Conservation (phyloP, 2,329 filamentous ascomycete species). For the Hypoxylon sp. region DNA sequence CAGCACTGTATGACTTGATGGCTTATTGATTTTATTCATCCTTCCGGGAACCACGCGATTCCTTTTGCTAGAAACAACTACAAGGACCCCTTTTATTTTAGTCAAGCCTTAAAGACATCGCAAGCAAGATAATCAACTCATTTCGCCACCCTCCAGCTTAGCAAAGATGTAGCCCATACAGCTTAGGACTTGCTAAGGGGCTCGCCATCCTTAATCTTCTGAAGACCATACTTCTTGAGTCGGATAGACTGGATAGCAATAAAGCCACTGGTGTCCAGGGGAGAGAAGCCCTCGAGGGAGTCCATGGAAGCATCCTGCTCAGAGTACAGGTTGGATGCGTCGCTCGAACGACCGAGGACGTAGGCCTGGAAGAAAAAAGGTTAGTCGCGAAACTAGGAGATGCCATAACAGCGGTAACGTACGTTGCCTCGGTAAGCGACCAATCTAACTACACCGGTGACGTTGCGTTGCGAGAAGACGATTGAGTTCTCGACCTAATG, state of each 20-base stretch:
- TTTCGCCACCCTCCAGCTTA: background rate
- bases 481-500: constrained; percentile 65
- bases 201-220: background rate
- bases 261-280: constrained; percentile 59
- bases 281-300: constrained; percentile 54
- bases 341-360: constrained; percentile 55
- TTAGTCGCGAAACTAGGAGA: too few relatives aligned
- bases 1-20: too few relatives aligned
- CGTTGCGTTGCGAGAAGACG: constrained; percentile 64
- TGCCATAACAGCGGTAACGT: too few relatives aligned
- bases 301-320: constrained; percentile 61
- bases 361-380: too few relatives aligned
- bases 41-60: too few relatives aligned
- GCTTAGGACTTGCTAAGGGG: background rate
- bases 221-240: constrained; percentile 59
- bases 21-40: too few relatives aligned
- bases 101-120: too few relatives aligned
- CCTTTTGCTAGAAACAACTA: too few relatives aligned
- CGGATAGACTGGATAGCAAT: constrained; percentile 75
- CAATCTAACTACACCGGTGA: constrained; percentile 51
- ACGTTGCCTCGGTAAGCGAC: constrained; percentile 44
- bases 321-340: constrained; percentile 60
- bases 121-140: too few relatives aligned
- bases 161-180: background rate
- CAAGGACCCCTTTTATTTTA: too few relatives aligned